Base-by-base conservation (phyloP, 306 rosid genomes). In the Prunus salicina region DNA sequence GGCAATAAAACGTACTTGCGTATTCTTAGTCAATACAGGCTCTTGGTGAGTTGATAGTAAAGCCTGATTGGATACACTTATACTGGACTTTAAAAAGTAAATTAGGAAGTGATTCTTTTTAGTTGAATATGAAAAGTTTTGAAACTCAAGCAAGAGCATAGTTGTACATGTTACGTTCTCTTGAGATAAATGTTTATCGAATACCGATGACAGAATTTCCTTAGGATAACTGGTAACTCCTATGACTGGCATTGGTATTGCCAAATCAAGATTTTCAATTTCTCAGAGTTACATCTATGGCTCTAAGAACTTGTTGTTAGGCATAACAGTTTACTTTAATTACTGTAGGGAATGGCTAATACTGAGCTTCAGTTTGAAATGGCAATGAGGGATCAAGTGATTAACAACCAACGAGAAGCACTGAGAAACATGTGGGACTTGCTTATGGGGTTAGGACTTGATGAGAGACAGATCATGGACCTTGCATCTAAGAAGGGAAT, bases 301-400 rank as follows among this genome's bases (percentile, higher is more conserved):
- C 43, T 38, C 5, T 24, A 66, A 55, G 13, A 61, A 58, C 30
- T 52, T 72, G 18, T 41, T 69, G 49, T 70, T 16, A 22, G 57
- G 68, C 25, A 67, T 71, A 25, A 74, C 53, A 6, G 49, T 77
- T 57, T 55, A 41, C 49, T 3, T 52, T 63, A 30, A 58, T 86
- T 30, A 43, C 9, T 34, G 5, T 47, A 88, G 90, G 88, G 89
- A 67, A 88, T 86, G 88, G 81, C 92, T 14, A 88, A 88, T 63
- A 84, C 88, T 34, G 90, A 86, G 79, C 92, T 86, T 76, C 92
- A 84, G 76, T 84, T 86, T 67, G 92, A 88, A 82, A 80, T 88
- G 86, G 92, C 92, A 68, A 84, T 86, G 87, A 86, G 88, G 81
- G 92, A 88, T 72, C 92, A 88, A 86, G 84, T 86, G 61, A 88